Evolutionary conservation across 2,329 filamentous ascomycete species (phyloP).

Genomic region (Penicillium brasilianum): DNA sequence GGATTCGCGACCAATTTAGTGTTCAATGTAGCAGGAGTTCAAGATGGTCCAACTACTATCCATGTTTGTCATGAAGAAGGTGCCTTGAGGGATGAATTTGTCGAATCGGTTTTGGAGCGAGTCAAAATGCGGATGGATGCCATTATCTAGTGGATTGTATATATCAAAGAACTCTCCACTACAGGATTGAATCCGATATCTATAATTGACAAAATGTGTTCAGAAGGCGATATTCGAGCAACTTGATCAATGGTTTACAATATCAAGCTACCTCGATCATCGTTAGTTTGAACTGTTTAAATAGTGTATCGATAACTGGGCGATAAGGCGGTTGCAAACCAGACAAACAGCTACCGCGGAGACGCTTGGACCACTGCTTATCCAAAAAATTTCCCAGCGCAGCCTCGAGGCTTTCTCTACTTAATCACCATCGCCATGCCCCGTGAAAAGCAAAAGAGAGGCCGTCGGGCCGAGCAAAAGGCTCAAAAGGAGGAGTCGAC

Average conservation of each 20-base stretch:
- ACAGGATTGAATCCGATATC: not conserved
- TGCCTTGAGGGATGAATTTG: not conserved
- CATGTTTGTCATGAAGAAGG: not conserved
- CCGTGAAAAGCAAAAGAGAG: slow-evolving; percentile 54
- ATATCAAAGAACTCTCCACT: not conserved
- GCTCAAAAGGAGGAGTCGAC: slow-evolving; percentile 45
- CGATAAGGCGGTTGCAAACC: slow-evolving; percentile 35
- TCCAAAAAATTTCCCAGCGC: slow-evolving; percentile 38
- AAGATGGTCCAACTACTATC: not conserved
- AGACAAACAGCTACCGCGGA: slow-evolving; percentile 33
- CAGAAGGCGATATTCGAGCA: too few relatives aligned
- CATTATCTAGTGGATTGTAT: not conserved
- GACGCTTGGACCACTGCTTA: slow-evolving; percentile 47
- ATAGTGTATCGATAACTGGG: not conserved
- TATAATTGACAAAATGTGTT: too few relatives aligned
- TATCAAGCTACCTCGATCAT: not conserved
- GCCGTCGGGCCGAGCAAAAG: slow-evolving; percentile 51
- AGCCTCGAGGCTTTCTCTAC: slow-evolving; percentile 13
- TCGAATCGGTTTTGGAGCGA: not conserved
- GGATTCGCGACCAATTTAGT: not conserved
- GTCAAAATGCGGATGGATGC: not conserved
- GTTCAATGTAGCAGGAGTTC: not conserved
- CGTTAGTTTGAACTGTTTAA: not conserved
- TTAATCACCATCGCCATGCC: slow-evolving; percentile 44
- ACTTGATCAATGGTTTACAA: not conserved